Base-by-base conservation (phyloP, 257 asterid genomes). In the Galeopsis tetrahit region DNA sequence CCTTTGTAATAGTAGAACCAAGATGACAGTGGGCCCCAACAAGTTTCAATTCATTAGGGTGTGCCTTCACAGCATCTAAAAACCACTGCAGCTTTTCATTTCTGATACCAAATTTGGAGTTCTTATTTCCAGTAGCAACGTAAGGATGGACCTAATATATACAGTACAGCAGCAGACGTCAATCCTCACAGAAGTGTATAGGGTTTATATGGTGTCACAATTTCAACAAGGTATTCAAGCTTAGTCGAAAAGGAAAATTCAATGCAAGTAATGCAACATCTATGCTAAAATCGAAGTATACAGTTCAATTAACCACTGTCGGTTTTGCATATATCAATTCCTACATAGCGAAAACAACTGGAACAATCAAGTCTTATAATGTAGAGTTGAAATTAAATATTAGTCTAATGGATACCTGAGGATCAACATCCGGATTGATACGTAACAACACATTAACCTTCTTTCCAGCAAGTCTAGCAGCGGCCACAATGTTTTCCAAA, bases 11-110 rank as follows among this genome's bases (percentile, higher is more conserved):
- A 71, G 99, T 94, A 35, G 99, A 94, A 70, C 97, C 99, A 31
- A 91, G 97, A 84, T 94, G 97, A 69, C 99, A 94, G 72, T 94
- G 99, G 21, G 95, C 99, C 44, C 99, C 99, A 43, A 89, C 97
- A 55, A 94, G 97, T 82, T 94, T 91, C 81, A 94, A 71, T 72
- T 94, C 97, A 21, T 83, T 79, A 42, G 97, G 94, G 79, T 91
- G 96, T 63, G 96, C 87, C 81, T 88, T 91, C 78, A 94, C 97
- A 56, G 95, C 90, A 81, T 94, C 99, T 36, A 94, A 86, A 82
- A 94, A 91, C 97, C 99, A 91, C 78, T 85, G 96, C 68, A 94
- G 87, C 85, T 89, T 94, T 86, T 91, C 99, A 44, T 94, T 94
- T 83, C 97, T 87, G 78, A 94, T 94, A 17, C 97, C 99, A 63